Percentiles rank a stretch among this genome's conserved stretches.
phyloP scores from a whole-genome alignment of 345 rosid genomes.

The Linum lewisii region DNA sequence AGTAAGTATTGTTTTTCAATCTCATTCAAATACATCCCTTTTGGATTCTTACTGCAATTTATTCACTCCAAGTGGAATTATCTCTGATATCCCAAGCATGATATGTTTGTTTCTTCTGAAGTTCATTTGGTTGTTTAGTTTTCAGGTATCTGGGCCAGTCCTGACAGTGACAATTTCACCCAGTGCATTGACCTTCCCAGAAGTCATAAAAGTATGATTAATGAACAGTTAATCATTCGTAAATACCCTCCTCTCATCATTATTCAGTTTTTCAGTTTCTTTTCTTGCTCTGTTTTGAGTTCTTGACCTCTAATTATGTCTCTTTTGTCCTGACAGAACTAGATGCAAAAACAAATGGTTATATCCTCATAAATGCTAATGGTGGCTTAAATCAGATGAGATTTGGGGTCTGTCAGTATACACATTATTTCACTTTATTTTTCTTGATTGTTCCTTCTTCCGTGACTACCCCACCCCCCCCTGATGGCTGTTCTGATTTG shows the following conservation, averaged over 20 bases:
- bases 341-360: conserved; percentile 66
- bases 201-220: conserved; percentile 53
- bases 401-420: conserved; percentile 96
- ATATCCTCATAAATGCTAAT: conserved; percentile 79
- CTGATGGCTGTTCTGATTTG: conserved; percentile 43
- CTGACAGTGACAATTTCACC: conserved; percentile 64
- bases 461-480: conserved; percentile 26
- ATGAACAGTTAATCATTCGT: neutral
- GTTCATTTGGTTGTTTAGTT: conserved; percentile 35
- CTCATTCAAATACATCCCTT: neutral
- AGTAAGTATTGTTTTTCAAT: conserved; percentile 36
- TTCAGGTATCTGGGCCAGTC: conserved; percentile 79
- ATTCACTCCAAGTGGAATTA: too few relatives aligned
- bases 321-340: conserved; percentile 43
- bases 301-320: neutral
- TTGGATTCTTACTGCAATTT: too few relatives aligned
- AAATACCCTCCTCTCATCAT: neutral
- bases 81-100: too few relatives aligned
- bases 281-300: conserved; percentile 1
- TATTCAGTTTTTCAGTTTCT: too few relatives aligned
- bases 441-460: conserved; percentile 1
- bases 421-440: conserved; percentile 22
- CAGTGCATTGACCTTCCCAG: conserved; percentile 56
- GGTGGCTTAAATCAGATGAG: conserved; percentile 99
- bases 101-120: conserved; percentile 6